Conservation (phyloP, 148 eudicot species). For the Talinum fruticosum region DNA sequence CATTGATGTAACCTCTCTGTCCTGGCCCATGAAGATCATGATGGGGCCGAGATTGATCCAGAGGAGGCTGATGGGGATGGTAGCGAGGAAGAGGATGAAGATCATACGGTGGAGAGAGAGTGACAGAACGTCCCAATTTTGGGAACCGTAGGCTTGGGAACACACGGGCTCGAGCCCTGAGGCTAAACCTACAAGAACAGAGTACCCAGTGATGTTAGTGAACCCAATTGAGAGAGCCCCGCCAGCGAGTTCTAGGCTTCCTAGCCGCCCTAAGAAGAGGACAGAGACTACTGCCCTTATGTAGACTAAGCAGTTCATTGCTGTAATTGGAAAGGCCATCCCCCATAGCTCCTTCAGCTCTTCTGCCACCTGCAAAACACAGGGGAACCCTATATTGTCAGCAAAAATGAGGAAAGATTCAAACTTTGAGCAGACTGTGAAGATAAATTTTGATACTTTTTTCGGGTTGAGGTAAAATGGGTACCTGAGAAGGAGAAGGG, state of each 20-base stretch:
- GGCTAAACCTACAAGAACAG: constrained; percentile 77
- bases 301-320: constrained; percentile 77
- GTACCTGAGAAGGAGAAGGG: constrained; percentile 74
- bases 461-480: neutral
- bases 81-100: constrained; percentile 58
- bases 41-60: constrained; percentile 73
- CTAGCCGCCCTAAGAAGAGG: constrained; percentile 78
- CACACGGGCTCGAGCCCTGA: constrained; percentile 90
- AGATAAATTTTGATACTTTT: neutral
- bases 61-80: constrained; percentile 57
- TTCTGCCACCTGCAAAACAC: constrained; percentile 47
- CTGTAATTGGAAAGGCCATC: constrained; percentile 85
- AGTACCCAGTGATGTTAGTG: constrained; percentile 95
- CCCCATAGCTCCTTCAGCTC: constrained; percentile 78
- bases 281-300: constrained; percentile 70
- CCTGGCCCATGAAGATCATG: constrained; percentile 83
- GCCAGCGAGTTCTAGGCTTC: constrained; percentile 82
- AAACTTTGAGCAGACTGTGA: neutral
- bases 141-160: constrained; percentile 70
- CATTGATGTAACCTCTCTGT: constrained; percentile 55
- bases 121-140: constrained; percentile 53
- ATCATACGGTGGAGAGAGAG: constrained; percentile 75
- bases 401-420: neutral
- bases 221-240: constrained; percentile 92
- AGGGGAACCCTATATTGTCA: neutral